phyloP scores from a whole-genome alignment of 345 rosid species.

The Lepidium didymum region DNA sequence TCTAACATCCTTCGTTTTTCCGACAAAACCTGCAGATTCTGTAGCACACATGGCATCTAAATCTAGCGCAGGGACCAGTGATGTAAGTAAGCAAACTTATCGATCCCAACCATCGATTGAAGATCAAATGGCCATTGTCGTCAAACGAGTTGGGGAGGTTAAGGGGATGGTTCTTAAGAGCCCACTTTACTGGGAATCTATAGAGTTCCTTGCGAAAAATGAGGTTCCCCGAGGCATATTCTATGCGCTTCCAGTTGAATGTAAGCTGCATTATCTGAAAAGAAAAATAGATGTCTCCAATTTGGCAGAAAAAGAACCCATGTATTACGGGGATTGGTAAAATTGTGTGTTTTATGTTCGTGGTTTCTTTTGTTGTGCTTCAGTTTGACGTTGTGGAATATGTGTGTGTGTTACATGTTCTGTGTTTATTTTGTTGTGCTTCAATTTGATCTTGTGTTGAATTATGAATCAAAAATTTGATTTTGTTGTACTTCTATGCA shows the following conservation, averaged over 20 bases:
- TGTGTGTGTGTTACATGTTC: neutral
- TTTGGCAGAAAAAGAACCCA: neutral
- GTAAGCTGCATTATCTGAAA: constrained; percentile 6
- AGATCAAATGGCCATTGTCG: neutral
- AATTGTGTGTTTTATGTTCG: neutral
- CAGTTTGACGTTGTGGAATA: neutral
- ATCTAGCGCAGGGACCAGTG: neutral
- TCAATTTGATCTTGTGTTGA: neutral
- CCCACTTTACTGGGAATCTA: constrained; percentile 3
- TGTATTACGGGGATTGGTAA: no score
- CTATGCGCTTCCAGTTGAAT: constrained; percentile 4
- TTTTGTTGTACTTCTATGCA: no score
- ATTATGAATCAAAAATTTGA: neutral
- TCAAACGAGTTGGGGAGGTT: neutral
- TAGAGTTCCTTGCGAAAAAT: neutral
- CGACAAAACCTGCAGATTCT: neutral
- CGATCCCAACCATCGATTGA: neutral
- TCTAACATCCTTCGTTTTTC: no score
- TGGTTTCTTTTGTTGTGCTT: neutral
- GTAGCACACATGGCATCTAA: neutral
- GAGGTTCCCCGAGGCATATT: constrained; percentile 7
- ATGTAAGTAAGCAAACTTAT: neutral
- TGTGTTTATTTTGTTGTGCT: neutral
- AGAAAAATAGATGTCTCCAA: neutral
- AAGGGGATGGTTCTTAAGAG: neutral